These are phyloP conservation scores for Tylopilus orsonianus DNA, from an alignment of 1,284 basidiomycete species.

Conservation along the genomic window DNA sequence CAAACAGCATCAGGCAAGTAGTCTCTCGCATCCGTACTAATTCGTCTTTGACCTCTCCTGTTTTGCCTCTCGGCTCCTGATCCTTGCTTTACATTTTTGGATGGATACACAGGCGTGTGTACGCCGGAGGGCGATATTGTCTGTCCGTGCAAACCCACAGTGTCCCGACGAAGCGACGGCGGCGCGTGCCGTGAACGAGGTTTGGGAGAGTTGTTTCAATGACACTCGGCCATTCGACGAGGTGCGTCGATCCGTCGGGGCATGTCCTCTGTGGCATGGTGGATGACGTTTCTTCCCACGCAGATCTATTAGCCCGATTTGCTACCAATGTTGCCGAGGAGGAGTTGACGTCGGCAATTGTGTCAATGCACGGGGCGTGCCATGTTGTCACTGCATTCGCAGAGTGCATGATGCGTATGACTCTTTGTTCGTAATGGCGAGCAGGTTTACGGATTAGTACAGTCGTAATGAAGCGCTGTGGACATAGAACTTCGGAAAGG, in stretches of 20 bases:
- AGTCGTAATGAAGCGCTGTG: constrained; percentile 4
- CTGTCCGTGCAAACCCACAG: constrained; percentile 79
- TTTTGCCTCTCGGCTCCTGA: neutral
- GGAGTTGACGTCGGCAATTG: neutral
- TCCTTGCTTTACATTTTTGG: constrained; percentile 4
- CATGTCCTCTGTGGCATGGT: neutral
- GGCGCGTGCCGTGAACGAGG: constrained; percentile 90
- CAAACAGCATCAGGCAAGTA: constrained; percentile 94
- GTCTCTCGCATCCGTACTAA: constrained; percentile 11
- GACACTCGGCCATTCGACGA: constrained; percentile 98
- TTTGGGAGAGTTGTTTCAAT: constrained; percentile 94
- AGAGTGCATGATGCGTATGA: neutral
- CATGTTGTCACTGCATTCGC: constrained; percentile 5
- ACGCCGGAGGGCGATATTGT: constrained; percentile 81
- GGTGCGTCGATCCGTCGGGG: constrained; percentile 45
- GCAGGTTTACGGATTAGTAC: constrained; percentile 7
- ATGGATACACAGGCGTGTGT: constrained; percentile 70
- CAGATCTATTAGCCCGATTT: constrained; percentile 33
- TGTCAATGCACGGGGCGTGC: neutral
- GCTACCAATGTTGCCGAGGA: constrained; percentile 1
- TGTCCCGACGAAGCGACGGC: constrained; percentile 79
- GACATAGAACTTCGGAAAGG: constrained; percentile 11
- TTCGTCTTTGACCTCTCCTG: constrained; percentile 9
- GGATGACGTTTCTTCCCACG: constrained; percentile 18
- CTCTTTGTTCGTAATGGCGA: neutral